These are phyloP conservation scores for Pseudopyricularia cyperi DNA, from an alignment of 2,329 filamentous ascomycete genomes.

Conservation along the genomic window DNA sequence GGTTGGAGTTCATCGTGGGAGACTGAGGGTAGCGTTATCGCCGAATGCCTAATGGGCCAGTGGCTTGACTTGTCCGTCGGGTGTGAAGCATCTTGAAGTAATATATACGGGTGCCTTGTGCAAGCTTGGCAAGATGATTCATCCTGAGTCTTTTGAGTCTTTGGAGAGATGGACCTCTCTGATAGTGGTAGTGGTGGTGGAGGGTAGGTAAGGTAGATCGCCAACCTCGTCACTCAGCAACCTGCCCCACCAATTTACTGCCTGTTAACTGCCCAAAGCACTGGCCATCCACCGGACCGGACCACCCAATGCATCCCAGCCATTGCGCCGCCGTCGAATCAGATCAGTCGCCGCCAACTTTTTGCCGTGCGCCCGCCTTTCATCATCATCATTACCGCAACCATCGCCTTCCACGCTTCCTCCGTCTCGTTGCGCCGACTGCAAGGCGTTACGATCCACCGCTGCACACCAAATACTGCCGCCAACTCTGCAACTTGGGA, in stretches of 20 bases:
- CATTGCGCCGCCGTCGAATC: not conserved
- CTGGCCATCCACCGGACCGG: not conserved
- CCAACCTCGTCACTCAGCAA: not conserved
- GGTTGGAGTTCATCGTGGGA: not conserved
- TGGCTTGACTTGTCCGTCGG: too few relatives aligned
- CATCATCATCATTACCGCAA: not conserved
- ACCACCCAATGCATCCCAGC: too few relatives aligned
- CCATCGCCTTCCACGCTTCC: too few relatives aligned
- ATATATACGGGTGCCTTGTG: too few relatives aligned
- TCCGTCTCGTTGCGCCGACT: too few relatives aligned
- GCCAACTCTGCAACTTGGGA: not conserved
- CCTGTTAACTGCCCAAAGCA: not conserved
- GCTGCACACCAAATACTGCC: not conserved
- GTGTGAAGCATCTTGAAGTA: too few relatives aligned
- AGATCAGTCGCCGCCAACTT: not conserved
- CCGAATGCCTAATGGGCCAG: too few relatives aligned
- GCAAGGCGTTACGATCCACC: too few relatives aligned
- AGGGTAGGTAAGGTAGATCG: not conserved
- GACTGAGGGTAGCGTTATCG: not conserved
- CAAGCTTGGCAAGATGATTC: too few relatives aligned
- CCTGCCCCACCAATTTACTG: not conserved
- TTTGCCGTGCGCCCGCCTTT: not conserved
- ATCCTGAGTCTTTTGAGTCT: too few relatives aligned
- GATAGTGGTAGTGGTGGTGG: not conserved
- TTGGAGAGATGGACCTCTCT: too few relatives aligned